Percentiles rank a stretch among this genome's conserved stretches.
phyloP scores from a whole-genome alignment of 1,284 basidiomycete genomes.

The Marasmius sp. region DNA sequence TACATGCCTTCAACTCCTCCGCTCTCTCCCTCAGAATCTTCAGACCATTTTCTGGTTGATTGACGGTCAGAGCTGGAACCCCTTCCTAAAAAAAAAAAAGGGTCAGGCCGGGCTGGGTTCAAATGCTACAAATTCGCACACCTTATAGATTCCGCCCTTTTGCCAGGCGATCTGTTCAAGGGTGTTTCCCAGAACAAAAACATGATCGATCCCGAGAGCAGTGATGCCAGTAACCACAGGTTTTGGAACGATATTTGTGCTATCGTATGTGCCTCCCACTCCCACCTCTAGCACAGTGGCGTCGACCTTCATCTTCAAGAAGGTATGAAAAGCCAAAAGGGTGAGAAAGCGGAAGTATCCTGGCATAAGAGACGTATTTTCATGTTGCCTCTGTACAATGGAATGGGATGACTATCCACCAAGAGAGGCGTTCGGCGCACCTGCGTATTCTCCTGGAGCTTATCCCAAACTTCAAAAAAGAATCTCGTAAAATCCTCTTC shows the following conservation, averaged over 20 bases:
- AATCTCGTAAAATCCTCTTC: conserved; percentile 88
- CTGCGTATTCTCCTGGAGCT: conserved; percentile 66
- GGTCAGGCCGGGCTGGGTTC: conserved; percentile 9
- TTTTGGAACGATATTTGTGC: conserved; percentile 93
- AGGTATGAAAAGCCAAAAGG: conserved; percentile 89
- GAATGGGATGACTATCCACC: conserved; percentile 6
- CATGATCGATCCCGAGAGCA: conserved; percentile 92
- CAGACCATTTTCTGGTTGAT: conserved; percentile 72
- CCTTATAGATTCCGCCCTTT: conserved; percentile 98
- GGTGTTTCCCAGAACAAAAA: conserved; percentile 88
- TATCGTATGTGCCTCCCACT: conserved; percentile 93
- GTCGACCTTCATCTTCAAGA: conserved; percentile 77
- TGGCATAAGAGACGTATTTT: conserved; percentile 72
- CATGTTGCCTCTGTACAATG: conserved; percentile 46
- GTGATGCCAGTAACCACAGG: conserved; percentile 91
- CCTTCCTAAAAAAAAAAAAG: conserved; percentile 48
- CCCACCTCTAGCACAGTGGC: conserved; percentile 97
- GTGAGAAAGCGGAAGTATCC: conserved; percentile 96
- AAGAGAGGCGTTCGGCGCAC: conserved; percentile 36
- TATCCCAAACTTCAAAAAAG: conserved; percentile 98
- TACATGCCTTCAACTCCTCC: conserved; percentile 56
- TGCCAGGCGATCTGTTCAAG: conserved; percentile 91
- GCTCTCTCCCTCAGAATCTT: conserved; percentile 70
- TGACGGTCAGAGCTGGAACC: conserved; percentile 84
- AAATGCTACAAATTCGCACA: conserved; percentile 21